Percentiles rank a stretch among this genome's conserved stretches.
phyloP scores from a whole-genome alignment of 768 basidiomycete genomes.

The Mycena crocata region DNA sequence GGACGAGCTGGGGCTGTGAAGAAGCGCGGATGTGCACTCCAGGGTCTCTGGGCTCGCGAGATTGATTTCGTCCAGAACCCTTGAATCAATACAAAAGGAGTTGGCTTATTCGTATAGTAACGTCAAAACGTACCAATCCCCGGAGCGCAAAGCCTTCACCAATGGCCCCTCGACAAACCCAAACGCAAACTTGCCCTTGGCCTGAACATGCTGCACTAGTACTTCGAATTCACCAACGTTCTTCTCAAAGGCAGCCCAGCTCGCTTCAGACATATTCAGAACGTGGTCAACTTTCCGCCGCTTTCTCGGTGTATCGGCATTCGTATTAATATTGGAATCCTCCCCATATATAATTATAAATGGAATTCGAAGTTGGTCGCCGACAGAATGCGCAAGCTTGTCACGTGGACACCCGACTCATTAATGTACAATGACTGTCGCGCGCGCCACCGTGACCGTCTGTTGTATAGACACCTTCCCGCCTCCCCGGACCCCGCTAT shows the following conservation, averaged over 20 bases:
- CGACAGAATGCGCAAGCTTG: too few relatives aligned
- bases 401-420: too few relatives aligned
- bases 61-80: conserved; percentile 97
- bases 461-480: too few relatives aligned
- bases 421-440: too few relatives aligned
- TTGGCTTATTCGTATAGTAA: neutral
- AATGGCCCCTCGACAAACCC: conserved; percentile 96
- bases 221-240: conserved; percentile 85
- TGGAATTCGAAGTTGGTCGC: neutral
- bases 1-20: conserved; percentile 87
- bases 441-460: too few relatives aligned
- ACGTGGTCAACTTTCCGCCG: conserved; percentile 70
- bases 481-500: too few relatives aligned
- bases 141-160: conserved; percentile 87
- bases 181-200: conserved; percentile 91
- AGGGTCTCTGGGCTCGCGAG: conserved; percentile 94
- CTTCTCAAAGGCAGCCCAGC: conserved; percentile 76
- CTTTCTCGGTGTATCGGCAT: conserved; percentile 69
- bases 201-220: conserved; percentile 90
- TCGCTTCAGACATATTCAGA: conserved; percentile 56
- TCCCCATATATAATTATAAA: too few relatives aligned
- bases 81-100: conserved; percentile 43
- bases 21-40: conserved; percentile 89
- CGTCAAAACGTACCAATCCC: conserved; percentile 81
- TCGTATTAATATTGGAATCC: conserved; percentile 43